These are phyloP conservation scores for Sphaerulina musiva DNA, from an alignment of 2,329 filamentous ascomycete genomes.

Conservation along the genomic window DNA sequence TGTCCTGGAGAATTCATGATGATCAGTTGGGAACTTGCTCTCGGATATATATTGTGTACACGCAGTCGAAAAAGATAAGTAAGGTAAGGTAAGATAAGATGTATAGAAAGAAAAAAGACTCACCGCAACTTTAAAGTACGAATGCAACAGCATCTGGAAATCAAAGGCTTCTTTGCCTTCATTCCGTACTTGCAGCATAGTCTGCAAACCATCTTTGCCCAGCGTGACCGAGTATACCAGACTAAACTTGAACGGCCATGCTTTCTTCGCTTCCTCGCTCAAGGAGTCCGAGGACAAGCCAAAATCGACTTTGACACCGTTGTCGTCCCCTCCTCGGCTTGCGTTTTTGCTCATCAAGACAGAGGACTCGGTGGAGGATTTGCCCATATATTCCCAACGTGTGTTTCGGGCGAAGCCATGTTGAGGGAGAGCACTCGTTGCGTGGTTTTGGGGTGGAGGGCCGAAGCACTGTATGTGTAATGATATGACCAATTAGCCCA, in stretches of 20 bases:
- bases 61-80: too few species aligned
- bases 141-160: conserved; percentile 86
- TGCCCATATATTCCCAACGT: conserved; percentile 89
- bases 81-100: too few species aligned
- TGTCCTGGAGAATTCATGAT: conserved; percentile 54
- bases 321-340: conserved; percentile 46
- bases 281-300: conserved; percentile 67
- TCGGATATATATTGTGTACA: too few species aligned
- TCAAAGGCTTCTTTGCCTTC: conserved; percentile 77
- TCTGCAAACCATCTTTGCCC: conserved; percentile 62
- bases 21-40: not conserved
- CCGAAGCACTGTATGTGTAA: conserved; percentile 65
- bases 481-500: not conserved
- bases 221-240: conserved; percentile 60
- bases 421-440: conserved; percentile 75
- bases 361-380: conserved; percentile 61
- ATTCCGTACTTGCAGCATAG: conserved; percentile 81
- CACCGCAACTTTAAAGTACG: conserved; percentile 77
- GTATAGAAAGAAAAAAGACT: conserved; percentile 24
- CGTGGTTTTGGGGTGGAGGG: conserved; percentile 60
- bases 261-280: conserved; percentile 58
- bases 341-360: conserved; percentile 34
- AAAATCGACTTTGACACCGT: conserved; percentile 89
- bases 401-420: conserved; percentile 91
- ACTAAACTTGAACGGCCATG: conserved; percentile 83